Conservation (phyloP, 768 basidiomycete genomes). For the Neoboletus subvelutipes region DNA sequence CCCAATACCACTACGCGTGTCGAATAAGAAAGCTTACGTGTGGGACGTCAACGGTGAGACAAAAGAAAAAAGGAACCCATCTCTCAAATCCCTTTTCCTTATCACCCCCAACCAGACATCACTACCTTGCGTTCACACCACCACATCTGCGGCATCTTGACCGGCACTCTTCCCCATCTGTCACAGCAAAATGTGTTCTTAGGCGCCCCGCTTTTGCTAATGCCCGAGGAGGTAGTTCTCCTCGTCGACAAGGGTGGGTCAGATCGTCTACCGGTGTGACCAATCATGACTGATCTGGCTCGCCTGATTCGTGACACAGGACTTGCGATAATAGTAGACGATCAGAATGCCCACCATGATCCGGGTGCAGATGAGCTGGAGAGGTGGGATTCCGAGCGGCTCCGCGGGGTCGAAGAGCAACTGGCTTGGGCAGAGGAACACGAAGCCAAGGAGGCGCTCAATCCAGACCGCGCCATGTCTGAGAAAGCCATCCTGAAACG, state of each 20-base stretch:
- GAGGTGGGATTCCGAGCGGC: conserved; percentile 52
- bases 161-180: conserved; percentile 91
- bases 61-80: background rate
- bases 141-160: conserved; percentile 79
- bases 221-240: conserved; percentile 90
- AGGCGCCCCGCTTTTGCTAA: conserved; percentile 83
- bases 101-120: conserved; percentile 55
- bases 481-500: conserved; percentile 72
- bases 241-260: conserved; percentile 74
- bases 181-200: conserved; percentile 97
- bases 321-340: conserved; percentile 74
- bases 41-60: conserved; percentile 81
- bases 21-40: conserved; percentile 80
- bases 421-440: conserved; percentile 49
- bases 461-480: conserved; percentile 44
- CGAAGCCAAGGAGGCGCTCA: conserved; percentile 43
- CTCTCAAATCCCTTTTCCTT: background rate
- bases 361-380: conserved; percentile 49
- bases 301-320: conserved; percentile 50
- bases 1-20: conserved; percentile 62
- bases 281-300: background rate
- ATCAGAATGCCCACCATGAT: conserved; percentile 53
- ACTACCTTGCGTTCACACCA: conserved; percentile 76
- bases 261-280: no score
- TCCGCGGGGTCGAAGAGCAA: conserved; percentile 48